These are phyloP conservation scores for Escovopsis sp. DNA, from an alignment of 2,329 filamentous ascomycete genomes.

Conservation along the genomic window DNA sequence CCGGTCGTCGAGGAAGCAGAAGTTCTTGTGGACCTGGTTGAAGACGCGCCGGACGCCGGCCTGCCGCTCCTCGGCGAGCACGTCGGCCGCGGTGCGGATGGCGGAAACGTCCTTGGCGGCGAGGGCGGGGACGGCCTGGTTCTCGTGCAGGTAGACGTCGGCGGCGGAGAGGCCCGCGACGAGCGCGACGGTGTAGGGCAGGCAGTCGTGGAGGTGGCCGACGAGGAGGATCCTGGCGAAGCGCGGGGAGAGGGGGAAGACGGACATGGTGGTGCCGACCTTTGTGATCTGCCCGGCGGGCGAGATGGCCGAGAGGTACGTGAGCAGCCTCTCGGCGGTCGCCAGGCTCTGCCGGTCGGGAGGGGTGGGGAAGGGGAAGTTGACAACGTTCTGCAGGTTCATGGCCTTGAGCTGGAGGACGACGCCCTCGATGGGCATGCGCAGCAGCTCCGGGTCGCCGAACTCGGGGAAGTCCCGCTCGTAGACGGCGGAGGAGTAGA, in stretches of 20 bases:
- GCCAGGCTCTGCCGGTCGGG: slow-evolving; percentile 63
- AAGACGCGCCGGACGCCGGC: slow-evolving; percentile 46
- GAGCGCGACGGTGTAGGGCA: slow-evolving; percentile 74
- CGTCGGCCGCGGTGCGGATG: slow-evolving; percentile 49
- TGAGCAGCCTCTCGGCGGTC: slow-evolving; percentile 74
- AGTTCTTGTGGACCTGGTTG: slow-evolving; percentile 61
- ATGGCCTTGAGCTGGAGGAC: slow-evolving; percentile 91
- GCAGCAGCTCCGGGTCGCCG: slow-evolving; percentile 72
- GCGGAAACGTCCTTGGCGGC: slow-evolving; percentile 31
- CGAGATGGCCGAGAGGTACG: slow-evolving; percentile 70
- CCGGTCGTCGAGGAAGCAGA: slow-evolving; percentile 66
- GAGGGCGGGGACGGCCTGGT: slow-evolving; percentile 51
- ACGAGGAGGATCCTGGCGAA: slow-evolving; percentile 87
- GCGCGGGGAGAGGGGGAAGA: slow-evolving; percentile 80
- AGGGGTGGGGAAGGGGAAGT: slow-evolving; percentile 91
- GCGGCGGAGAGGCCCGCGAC: slow-evolving; percentile 80
- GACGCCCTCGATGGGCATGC: slow-evolving; percentile 84
- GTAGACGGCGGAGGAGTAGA: slow-evolving; percentile 91
- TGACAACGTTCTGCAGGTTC: slow-evolving; percentile 77
- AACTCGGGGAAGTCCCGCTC: slow-evolving; percentile 81
- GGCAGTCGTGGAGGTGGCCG: slow-evolving; percentile 66
- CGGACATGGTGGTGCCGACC: slow-evolving; percentile 66
- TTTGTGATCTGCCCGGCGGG: slow-evolving; percentile 60
- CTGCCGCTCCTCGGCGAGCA: slow-evolving; percentile 55
- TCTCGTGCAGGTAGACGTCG: slow-evolving; percentile 75